These are phyloP conservation scores for Aspergillus cejpii DNA, from an alignment of 2,329 filamentous ascomycete genomes.

Conservation along the genomic window DNA sequence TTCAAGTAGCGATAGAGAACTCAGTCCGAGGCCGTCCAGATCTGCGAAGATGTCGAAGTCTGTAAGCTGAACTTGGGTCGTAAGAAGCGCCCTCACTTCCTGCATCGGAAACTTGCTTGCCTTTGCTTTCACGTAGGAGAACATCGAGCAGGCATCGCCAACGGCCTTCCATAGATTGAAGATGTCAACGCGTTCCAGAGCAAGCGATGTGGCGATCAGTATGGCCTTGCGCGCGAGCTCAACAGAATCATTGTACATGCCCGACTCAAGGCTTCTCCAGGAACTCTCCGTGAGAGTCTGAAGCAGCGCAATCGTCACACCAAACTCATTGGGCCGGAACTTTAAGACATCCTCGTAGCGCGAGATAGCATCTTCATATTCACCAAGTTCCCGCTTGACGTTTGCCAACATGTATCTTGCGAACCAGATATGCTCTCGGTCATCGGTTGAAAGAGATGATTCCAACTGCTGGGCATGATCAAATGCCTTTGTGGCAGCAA, in stretches of 20 bases:
- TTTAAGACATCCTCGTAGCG: conserved; percentile 69
- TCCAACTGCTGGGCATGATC: conserved; percentile 75
- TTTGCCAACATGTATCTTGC: conserved; percentile 96
- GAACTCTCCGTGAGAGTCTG: conserved; percentile 83
- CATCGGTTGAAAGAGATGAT: conserved; percentile 48
- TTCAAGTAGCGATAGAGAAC: conserved; percentile 32
- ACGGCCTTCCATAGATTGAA: conserved; percentile 96
- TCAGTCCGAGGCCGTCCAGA: conserved; percentile 57
- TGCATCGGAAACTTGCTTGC: conserved; percentile 56
- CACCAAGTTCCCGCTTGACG: conserved; percentile 84
- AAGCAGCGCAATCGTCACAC: conserved; percentile 77
- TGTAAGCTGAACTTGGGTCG: conserved; percentile 43
- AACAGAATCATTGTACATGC: conserved; percentile 76
- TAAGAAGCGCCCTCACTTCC: conserved; percentile 53
- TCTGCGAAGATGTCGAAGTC: conserved; percentile 60
- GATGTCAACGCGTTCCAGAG: conserved; percentile 56
- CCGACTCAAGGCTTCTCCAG: conserved; percentile 68
- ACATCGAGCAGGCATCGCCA: conserved; percentile 80
- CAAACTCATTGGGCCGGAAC: conserved; percentile 66
- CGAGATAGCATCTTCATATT: conserved; percentile 73
- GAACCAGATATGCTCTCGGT: conserved; percentile 75
- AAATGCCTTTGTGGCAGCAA: conserved; percentile 90
- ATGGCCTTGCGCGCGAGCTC: conserved; percentile 65
- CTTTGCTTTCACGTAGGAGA: conserved; percentile 68
- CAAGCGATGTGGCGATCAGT: conserved; percentile 57